These are phyloP conservation scores for Cutaneotrichosporon sp. DNA, from an alignment of 1,284 basidiomycete species.

Conservation along the genomic window DNA sequence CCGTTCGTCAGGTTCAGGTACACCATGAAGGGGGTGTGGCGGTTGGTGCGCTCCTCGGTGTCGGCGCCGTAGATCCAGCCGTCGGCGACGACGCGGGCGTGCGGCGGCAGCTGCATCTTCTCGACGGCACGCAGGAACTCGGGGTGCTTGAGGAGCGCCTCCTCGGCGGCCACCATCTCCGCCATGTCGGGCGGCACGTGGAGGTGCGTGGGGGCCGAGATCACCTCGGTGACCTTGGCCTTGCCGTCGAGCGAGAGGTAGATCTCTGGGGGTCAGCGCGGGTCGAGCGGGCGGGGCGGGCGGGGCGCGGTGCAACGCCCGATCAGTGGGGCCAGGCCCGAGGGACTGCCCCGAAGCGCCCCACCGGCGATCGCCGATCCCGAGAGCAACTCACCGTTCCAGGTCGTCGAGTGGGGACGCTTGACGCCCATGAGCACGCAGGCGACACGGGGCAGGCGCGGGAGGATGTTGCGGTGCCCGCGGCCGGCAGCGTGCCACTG, in stretches of 20 bases:
- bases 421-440: slow-evolving; percentile 30
- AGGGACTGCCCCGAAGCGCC: no score
- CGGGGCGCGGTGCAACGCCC: no score
- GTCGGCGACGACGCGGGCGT: slow-evolving; percentile 37
- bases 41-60: slow-evolving; percentile 16
- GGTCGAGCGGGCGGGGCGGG: not conserved
- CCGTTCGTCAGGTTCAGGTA: slow-evolving; percentile 24
- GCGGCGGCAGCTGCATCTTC: slow-evolving; percentile 31
- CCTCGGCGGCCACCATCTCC: slow-evolving; percentile 39
- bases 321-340: no score
- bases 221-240: slow-evolving; percentile 10
- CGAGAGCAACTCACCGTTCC: slow-evolving; percentile 32
- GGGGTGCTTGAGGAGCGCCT: slow-evolving; percentile 32
- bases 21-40: slow-evolving; percentile 29
- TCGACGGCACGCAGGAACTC: slow-evolving; percentile 33
- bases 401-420: slow-evolving; percentile 9
- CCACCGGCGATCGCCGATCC: no score
- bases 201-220: slow-evolving; percentile 16
- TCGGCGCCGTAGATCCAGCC: slow-evolving; percentile 37
- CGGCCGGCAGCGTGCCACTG: slow-evolving; percentile 15
- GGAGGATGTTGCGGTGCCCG: slow-evolving; percentile 9
- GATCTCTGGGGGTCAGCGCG: slow-evolving; percentile 16
- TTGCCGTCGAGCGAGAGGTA: slow-evolving; percentile 18
- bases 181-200: slow-evolving; percentile 34
- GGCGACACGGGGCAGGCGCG: slow-evolving; percentile 20